Base-by-base conservation (phyloP, 2,329 filamentous ascomycete species). In the Mycogone perniciosa region DNA sequence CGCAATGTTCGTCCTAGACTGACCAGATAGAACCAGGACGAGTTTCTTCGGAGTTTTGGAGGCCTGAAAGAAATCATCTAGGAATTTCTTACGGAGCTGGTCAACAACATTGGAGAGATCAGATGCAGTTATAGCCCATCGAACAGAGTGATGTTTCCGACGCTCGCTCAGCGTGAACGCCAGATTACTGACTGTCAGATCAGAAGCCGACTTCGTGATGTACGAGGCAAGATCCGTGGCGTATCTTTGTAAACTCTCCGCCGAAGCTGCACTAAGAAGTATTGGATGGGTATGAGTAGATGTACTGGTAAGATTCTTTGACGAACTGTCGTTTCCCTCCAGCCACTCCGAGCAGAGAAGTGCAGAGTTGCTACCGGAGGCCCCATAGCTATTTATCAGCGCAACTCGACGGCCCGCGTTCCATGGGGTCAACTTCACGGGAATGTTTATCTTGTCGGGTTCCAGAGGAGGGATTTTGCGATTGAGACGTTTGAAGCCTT, bases 1-100 rank as follows among this genome's bases (percentile, higher is more conserved):
- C n/a, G 51, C 52, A 13, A 58, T 55, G 30, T 33, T 58, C 2
- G 37, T 53, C 20, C 48, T 47, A 35, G 57, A 62, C 46, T 74
- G 71, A 2, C 71, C 71, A 4, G 67, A 68, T 41, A 73, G 71
- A 20, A 58, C 60, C 1, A 74, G 49, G 2, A 73, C 56, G 1
- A 71, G 53, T 27, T 55, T 50, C 48, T 58, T 45, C 56, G 33
- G 26, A 31, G 51, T 35, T 27, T 50, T 56, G 11, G 49, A 26
- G 13, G 40, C n/a, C 29, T 56, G 44, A 4, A 52, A 7, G 29
- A 50, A 39, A 34, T 46, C 38, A 5, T 29, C 35, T 2, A 39
- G 30, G 7, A 33, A 11, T 5, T 5, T 35, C 26, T 54, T 50
- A 9, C 43, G 46, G 2, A 56, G 39, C 20, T 53, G 43, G 4